Conservation (phyloP, 495 filamentous ascomycete genomes). For the Pyrenula aspistea region DNA sequence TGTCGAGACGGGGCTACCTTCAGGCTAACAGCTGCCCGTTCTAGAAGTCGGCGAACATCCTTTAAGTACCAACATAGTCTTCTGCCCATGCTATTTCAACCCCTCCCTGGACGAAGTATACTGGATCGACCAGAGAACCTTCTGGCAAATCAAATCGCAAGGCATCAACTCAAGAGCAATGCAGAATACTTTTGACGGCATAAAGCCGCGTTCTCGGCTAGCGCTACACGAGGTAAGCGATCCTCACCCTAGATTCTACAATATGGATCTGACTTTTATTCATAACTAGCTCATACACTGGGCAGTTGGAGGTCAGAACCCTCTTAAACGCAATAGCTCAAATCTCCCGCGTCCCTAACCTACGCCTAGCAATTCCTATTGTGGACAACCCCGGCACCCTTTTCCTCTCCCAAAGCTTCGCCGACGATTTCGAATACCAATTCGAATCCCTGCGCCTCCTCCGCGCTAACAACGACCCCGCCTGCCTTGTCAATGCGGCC, state of each 20-base stretch:
- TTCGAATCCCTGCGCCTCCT: neutral
- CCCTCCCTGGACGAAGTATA: neutral
- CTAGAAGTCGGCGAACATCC: neutral
- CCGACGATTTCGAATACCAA: neutral
- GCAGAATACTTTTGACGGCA: neutral
- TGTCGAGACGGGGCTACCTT: no score
- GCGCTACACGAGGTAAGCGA: neutral
- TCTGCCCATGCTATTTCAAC: neutral
- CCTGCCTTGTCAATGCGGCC: neutral
- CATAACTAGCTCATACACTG: neutral
- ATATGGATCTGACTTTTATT: no score
- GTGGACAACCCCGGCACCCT: neutral
- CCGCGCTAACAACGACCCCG: neutral
- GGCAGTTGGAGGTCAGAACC: neutral
- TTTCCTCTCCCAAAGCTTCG: neutral
- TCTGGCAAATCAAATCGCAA: neutral
- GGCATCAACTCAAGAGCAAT: neutral
- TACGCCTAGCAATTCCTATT: neutral
- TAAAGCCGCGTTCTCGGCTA: neutral
- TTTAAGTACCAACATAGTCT: neutral
- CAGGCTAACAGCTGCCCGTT: no score
- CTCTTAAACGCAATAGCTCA: no score
- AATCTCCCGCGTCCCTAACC: neutral
- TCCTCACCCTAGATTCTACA: no score
- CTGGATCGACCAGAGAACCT: neutral